These are phyloP conservation scores for Middelhovenomyces tepae DNA, from an alignment of 805 yeast genomes.

Conservation along the genomic window DNA sequence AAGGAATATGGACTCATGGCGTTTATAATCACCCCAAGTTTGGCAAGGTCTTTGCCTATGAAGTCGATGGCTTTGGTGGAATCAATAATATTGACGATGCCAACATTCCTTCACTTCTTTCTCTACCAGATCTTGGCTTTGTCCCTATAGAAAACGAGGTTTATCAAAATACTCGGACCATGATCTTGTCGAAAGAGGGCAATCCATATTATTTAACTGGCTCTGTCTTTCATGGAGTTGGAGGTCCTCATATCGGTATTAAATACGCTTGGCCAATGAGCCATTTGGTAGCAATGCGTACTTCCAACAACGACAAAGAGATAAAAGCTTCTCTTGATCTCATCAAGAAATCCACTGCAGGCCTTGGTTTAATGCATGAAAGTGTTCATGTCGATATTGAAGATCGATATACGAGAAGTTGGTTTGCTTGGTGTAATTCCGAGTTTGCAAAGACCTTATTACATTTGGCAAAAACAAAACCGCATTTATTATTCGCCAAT, in stretches of 20 bases:
- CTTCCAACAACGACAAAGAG: slow-evolving; percentile 64
- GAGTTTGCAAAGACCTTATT: slow-evolving; percentile 85
- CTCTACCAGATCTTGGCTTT: slow-evolving; percentile 75
- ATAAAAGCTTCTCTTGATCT: slow-evolving; percentile 41
- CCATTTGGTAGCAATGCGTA: slow-evolving; percentile 62
- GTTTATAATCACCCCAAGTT: slow-evolving; percentile 55
- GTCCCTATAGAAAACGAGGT: slow-evolving; percentile 41
- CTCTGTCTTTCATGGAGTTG: slow-evolving; percentile 59
- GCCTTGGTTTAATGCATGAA: slow-evolving; percentile 80
- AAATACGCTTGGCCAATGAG: slow-evolving; percentile 89
- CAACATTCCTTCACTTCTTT: slow-evolving; percentile 70
- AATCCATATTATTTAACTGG: slow-evolving; percentile 76
- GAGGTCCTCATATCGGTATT: slow-evolving; percentile 86
- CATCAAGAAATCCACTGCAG: slow-evolving; percentile 55
- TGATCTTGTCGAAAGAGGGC: slow-evolving; percentile 60
- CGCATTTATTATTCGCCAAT: slow-evolving; percentile 49
- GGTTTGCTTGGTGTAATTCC: slow-evolving; percentile 94
- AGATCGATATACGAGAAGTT: slow-evolving; percentile 61
- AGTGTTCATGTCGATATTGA: slow-evolving; percentile 53
- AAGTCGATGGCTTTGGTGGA: slow-evolving; percentile 82
- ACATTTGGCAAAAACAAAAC: slow-evolving; percentile 63
- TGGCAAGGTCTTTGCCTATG: slow-evolving; percentile 80
- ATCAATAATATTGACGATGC: slow-evolving; percentile 80
- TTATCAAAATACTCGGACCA: slow-evolving; percentile 69
- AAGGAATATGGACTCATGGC: slow-evolving; percentile 57